These are phyloP conservation scores for Coemansia sp. DNA, from an alignment of 192 early-diverging fungal genomes.

Conservation along the genomic window DNA sequence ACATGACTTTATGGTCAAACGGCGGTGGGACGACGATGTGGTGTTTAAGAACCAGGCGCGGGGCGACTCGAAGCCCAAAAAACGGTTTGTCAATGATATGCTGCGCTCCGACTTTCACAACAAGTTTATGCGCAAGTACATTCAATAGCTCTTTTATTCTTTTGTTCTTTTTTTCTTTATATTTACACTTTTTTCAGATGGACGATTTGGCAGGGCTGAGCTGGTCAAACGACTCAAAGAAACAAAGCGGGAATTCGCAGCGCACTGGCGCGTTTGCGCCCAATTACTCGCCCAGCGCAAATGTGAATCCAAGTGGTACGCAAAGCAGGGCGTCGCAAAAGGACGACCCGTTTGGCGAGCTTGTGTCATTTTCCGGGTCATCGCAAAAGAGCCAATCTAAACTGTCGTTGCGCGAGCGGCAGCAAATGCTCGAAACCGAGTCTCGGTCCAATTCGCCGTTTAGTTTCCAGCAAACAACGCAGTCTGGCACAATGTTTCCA, in stretches of 20 bases:
- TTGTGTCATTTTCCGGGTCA: slow-evolving; percentile 40
- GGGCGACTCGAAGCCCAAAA: slow-evolving; percentile 82
- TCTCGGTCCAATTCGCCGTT: slow-evolving; percentile 32
- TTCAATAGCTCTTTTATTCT: slow-evolving; percentile 56
- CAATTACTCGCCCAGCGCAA: slow-evolving; percentile 42
- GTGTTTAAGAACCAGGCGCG: slow-evolving; percentile 96
- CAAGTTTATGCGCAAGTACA: slow-evolving; percentile 93
- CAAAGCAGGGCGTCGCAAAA: slow-evolving; percentile 2
- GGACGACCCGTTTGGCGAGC: slow-evolving; percentile 53
- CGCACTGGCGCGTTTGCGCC: slow-evolving; percentile 12
- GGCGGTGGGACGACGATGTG: slow-evolving; percentile 97
- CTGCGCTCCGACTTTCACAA: slow-evolving; percentile 94
- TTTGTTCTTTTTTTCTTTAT: slow-evolving; percentile 10
- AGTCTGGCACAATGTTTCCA: slow-evolving; percentile 8
- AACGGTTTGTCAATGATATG: slow-evolving; percentile 97
- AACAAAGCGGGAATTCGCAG: background rate
- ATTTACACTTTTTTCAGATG: slow-evolving; percentile 17
- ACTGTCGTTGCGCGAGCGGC: slow-evolving; percentile 48
- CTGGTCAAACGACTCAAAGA: slow-evolving; percentile 23
- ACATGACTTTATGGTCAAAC: slow-evolving; percentile 79
- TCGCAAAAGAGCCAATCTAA: slow-evolving; percentile 24
- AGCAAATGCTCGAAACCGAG: slow-evolving; percentile 38
- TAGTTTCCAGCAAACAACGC: slow-evolving; percentile 11
- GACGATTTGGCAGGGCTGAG: slow-evolving; percentile 35
- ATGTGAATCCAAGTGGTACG: slow-evolving; percentile 3